Evolutionary conservation across 1,284 basidiomycete genomes (phyloP), one percentile per base, ranked within the genome.

Genomic region (Prillingera fragicola): DNA sequence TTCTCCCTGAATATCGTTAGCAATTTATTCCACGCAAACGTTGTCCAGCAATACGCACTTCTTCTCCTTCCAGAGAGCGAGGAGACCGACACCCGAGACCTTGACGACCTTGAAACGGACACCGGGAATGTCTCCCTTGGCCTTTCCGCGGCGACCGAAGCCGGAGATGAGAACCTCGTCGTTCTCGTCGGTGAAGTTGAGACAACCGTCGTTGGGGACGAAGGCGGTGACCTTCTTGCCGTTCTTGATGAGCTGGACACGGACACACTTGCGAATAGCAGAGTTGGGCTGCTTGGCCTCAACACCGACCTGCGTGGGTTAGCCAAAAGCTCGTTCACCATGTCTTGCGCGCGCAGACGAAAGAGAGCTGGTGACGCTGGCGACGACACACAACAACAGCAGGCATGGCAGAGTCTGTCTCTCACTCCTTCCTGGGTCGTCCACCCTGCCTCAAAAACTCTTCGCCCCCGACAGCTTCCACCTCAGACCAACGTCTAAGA

Each of bases 211-310:
- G 75, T 97, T 97, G 60, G 79, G 80, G 37, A 81, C 80, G 79
- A 82, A 94, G 65, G 89, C 89, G 53, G 90, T 92, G 70, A 92
- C 90, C 77, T 98, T 97, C 86, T 98, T 98, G 67, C 95, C 95
- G 80, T 99, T 99, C 83, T 99, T 98, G 77, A 99, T 98, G 67
- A 99, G 81, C 73, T 99, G 95, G 54, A 98, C 95, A 79, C 95
- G 89, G 62, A 99, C 95, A 80, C 95, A 98, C 77, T 99, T 99
- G 76, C 95, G 90, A 74, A 98, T 97, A 73, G 95, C 95, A 71
- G 95, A 98, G 83, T 99, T 99, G 77, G 95, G 95, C 73, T 79
- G 78, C 73, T 80, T 80, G 71, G 78, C 78, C 74, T 80, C 78
- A 43, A 80, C 78, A 73, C 78, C 78, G 72, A 77, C 74, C 70